phyloP scores from a whole-genome alignment of 805 yeast species.

The Candida odintsovae region DNA sequence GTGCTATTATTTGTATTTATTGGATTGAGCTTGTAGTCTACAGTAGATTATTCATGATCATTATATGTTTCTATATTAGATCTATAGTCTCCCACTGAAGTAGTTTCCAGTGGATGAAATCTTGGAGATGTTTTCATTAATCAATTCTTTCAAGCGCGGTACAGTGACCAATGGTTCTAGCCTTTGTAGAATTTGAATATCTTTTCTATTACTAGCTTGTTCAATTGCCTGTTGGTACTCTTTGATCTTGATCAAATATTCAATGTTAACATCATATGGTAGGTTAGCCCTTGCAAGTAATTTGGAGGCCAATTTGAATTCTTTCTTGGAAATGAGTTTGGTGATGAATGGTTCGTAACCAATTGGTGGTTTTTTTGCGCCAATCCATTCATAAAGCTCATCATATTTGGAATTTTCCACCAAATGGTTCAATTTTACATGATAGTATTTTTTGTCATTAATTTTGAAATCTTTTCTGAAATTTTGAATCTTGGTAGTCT shows the following conservation, averaged over 20 bases:
- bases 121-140: conserved; percentile 5
- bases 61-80: background rate
- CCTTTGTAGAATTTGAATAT: conserved; percentile 5
- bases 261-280: conserved; percentile 11
- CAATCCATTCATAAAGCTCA: conserved; percentile 48
- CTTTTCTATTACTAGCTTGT: conserved; percentile 17
- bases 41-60: background rate
- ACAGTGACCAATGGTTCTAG: conserved; percentile 5
- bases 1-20: background rate
- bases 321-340: conserved; percentile 11
- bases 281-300: conserved; percentile 12
- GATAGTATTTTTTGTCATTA: conserved; percentile 50
- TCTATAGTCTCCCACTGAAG: background rate
- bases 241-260: conserved; percentile 14
- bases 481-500: conserved; percentile 38
- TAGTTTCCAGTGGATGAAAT: conserved; percentile 1
- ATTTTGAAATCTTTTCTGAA: conserved; percentile 36
- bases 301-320: conserved; percentile 14
- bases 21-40: background rate
- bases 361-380: conserved; percentile 55
- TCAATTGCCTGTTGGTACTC: conserved; percentile 17
- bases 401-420: conserved; percentile 45
- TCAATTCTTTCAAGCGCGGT: conserved; percentile 7
- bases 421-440: conserved; percentile 43
- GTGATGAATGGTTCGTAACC: conserved; percentile 55